Evolutionary conservation across 2,329 filamentous ascomycete genomes (phyloP).

Genomic region (Mycosphaerella sp.): DNA sequence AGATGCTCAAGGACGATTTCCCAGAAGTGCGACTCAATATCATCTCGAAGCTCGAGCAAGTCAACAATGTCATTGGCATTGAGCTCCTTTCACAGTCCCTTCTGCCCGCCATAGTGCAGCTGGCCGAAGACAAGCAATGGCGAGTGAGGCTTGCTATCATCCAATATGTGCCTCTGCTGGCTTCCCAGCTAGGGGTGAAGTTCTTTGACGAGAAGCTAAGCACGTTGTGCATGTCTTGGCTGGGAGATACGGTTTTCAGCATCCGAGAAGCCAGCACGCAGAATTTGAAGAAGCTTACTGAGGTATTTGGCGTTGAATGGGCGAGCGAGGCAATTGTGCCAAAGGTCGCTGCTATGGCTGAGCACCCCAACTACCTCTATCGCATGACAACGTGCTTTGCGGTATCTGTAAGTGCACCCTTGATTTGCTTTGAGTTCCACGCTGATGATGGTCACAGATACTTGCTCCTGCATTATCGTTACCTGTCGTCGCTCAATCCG

Average conservation of each 20-base stretch:
- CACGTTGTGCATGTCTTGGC: conserved; percentile 94
- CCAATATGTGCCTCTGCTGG: conserved; percentile 95
- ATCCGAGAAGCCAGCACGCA: conserved; percentile 96
- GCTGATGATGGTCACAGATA: conserved; percentile 54
- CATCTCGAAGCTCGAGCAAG: conserved; percentile 98
- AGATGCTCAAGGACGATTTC: conserved; percentile 99
- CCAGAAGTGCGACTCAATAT: conserved; percentile 97
- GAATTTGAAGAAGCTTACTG: conserved; percentile 96
- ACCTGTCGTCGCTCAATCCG: conserved; percentile 85
- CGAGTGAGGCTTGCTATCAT: conserved; percentile 96
- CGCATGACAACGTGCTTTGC: conserved; percentile 99
- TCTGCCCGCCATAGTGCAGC: conserved; percentile 91
- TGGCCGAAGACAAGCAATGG: conserved; percentile 99
- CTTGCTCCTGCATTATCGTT: conserved; percentile 88
- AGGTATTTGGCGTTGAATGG: conserved; percentile 98
- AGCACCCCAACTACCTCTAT: conserved; percentile 98
- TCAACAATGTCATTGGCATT: conserved; percentile 98
- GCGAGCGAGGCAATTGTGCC: conserved; percentile 95
- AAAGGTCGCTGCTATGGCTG: conserved; percentile 97
- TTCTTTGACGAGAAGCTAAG: conserved; percentile 99
- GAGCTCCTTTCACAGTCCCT: conserved; percentile 94
- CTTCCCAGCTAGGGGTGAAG: conserved; percentile 88
- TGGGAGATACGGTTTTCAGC: conserved; percentile 97
- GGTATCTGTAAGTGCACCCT: conserved; percentile 68
- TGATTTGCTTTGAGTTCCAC: not conserved